Evolutionary conservation across 2,329 filamentous ascomycete species (phyloP).

Genomic region (Verticillium zaregamsianum): DNA sequence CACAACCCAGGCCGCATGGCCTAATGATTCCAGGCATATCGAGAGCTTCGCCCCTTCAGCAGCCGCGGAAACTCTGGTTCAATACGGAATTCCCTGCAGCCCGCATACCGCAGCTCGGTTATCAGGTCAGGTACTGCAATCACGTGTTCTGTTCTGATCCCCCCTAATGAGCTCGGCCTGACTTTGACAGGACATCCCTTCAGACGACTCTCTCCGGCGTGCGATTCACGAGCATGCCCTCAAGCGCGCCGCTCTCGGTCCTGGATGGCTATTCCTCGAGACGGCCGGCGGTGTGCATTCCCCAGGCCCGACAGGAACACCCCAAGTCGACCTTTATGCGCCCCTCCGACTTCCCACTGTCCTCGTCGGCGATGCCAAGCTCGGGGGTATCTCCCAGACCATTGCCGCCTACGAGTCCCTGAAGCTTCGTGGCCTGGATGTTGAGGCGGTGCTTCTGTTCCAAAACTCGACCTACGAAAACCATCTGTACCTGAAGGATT

Average conservation of each 20-base stretch:
- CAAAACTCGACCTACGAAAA: conserved; percentile 63
- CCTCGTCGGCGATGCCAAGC: conserved; percentile 68
- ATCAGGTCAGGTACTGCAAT: conserved; percentile 34
- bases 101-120: conserved; percentile 66
- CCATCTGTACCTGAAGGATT: conserved; percentile 60
- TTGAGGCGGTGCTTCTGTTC: conserved; percentile 68
- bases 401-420: conserved; percentile 79
- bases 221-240: conserved; percentile 41
- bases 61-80: conserved; percentile 54
- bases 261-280: conserved; percentile 67
- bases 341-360: conserved; percentile 70
- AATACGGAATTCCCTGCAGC: conserved; percentile 71
- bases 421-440: conserved; percentile 71
- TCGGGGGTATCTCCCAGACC: conserved; percentile 77
- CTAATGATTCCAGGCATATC: conserved; percentile 51
- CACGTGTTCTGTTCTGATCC: not conserved
- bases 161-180: not conserved
- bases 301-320: conserved; percentile 68
- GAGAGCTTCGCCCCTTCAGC: conserved; percentile 50
- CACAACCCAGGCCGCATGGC: not conserved
- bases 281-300: conserved; percentile 82
- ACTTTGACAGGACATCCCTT: conserved; percentile 37
- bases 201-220: conserved; percentile 46
- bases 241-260: conserved; percentile 33
- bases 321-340: conserved; percentile 74